Evolutionary conservation across 2,329 filamentous ascomycete species (phyloP).

Genomic region (Penicillium sp.): DNA sequence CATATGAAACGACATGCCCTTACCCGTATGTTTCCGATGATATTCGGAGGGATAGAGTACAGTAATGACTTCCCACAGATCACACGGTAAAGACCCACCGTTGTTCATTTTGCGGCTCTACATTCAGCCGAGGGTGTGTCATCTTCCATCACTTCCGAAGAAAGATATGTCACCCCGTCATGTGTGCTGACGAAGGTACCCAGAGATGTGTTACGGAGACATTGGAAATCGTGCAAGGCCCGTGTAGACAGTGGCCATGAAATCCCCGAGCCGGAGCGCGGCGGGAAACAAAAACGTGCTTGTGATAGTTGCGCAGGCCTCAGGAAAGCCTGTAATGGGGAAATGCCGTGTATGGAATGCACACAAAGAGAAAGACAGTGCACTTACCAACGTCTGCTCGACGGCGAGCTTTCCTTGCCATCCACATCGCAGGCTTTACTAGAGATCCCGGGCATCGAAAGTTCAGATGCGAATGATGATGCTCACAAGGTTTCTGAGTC

Average conservation of each 20-base stretch:
- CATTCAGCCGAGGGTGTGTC: slow-evolving; percentile 29
- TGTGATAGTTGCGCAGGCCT: slow-evolving; percentile 30
- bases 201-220: slow-evolving; percentile 28
- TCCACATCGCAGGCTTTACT: not conserved
- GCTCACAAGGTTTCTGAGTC: not conserved
- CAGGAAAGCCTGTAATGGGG: slow-evolving; percentile 28
- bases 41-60: not conserved
- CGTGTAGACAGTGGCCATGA: slow-evolving; percentile 19
- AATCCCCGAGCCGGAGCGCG: slow-evolving; percentile 24
- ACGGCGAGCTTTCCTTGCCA: not conserved
- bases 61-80: slow-evolving; percentile 15
- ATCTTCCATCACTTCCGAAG: not conserved
- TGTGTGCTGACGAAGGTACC: not conserved
- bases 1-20: slow-evolving; percentile 27
- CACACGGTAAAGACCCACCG: slow-evolving; percentile 16
- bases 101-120: slow-evolving; percentile 27
- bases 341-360: slow-evolving; percentile 26
- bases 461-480: not conserved
- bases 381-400: slow-evolving; percentile 23
- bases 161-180: not conserved
- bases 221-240: slow-evolving; percentile 30
- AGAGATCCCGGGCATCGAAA: not conserved
- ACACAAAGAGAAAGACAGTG: slow-evolving; percentile 19
- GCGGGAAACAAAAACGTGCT: slow-evolving; percentile 30
- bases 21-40: slow-evolving; percentile 21